Evolutionary conservation across 345 rosid species (phyloP).

Genomic region (Trapa incisa): DNA sequence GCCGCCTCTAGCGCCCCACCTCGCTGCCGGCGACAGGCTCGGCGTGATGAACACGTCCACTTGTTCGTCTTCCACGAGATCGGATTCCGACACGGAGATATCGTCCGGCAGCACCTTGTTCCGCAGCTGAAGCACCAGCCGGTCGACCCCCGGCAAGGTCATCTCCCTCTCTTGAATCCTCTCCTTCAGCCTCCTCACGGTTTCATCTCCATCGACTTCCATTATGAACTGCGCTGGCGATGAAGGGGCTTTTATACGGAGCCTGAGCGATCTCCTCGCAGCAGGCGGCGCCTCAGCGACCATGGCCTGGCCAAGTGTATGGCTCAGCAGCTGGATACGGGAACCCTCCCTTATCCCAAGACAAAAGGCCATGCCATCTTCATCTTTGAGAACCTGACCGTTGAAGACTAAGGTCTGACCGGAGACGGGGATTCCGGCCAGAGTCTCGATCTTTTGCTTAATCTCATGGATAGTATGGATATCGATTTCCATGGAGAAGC

Average conservation of each 20-base stretch:
- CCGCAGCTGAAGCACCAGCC: slow-evolving; percentile 17
- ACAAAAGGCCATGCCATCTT: slow-evolving; percentile 13
- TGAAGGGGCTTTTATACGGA: slow-evolving; percentile 20
- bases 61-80: slow-evolving; percentile 21
- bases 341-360: slow-evolving; percentile 21
- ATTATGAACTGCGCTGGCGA: slow-evolving; percentile 13
- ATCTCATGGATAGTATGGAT: slow-evolving; percentile 22
- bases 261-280: slow-evolving; percentile 13
- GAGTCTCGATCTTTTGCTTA: slow-evolving; percentile 20
- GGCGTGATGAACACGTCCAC: slow-evolving; percentile 23
- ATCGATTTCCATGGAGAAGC: slow-evolving; percentile 23
- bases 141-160: slow-evolving; percentile 14
- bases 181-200: slow-evolving; percentile 26
- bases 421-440: slow-evolving; percentile 15
- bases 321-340: slow-evolving; percentile 8
- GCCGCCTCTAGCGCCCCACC: no score
- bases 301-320: background rate
- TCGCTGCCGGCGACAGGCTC: slow-evolving; percentile 1
- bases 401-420: slow-evolving; percentile 24
- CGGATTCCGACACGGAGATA: slow-evolving; percentile 16
- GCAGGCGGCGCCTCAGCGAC: background rate
- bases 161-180: slow-evolving; percentile 16
- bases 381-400: slow-evolving; percentile 13
- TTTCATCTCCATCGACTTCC: slow-evolving; percentile 24
- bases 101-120: slow-evolving; percentile 28